Evolutionary conservation across 441 rosid genomes (phyloP).

Genomic region (Manihot esculenta): DNA sequence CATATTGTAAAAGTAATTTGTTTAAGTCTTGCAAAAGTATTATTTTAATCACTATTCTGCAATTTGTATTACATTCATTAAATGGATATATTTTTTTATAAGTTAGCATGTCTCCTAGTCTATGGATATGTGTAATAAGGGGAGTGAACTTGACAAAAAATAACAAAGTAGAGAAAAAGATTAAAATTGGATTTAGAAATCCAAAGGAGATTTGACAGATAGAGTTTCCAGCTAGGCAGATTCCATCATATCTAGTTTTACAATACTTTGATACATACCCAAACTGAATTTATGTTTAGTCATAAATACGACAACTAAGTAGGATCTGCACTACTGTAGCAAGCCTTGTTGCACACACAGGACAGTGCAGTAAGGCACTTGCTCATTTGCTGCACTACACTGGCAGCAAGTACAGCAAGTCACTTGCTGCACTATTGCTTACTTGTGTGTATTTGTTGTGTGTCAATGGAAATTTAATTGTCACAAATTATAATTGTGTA

Average conservation of each 20-base stretch:
- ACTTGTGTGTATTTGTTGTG: no score
- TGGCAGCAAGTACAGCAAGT: no score
- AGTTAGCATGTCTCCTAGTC: conserved; percentile 33
- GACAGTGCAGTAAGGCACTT: no score
- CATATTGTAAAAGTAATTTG: conserved; percentile 13
- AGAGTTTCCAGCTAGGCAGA: not conserved
- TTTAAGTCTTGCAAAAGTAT: not conserved
- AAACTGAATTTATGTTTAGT: not conserved
- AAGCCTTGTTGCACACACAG: no score
- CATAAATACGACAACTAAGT: not conserved
- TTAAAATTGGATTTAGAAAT: not conserved
- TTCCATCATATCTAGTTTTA: not conserved
- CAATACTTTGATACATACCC: not conserved
- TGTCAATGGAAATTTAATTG: no score
- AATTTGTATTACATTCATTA: conserved; percentile 32
- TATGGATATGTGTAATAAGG: no score
- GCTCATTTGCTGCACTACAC: no score
- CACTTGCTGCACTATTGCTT: no score
- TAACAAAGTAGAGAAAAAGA: no score
- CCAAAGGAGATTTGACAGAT: not conserved
- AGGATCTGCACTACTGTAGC: no score
- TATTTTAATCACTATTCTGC: not conserved
- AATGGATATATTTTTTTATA: conserved; percentile 19
- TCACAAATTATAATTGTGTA: no score
- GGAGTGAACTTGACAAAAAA: no score